Evolutionary conservation across 23 red algal species (phyloP).

Genomic region (Cyanidium caldarium): DNA sequence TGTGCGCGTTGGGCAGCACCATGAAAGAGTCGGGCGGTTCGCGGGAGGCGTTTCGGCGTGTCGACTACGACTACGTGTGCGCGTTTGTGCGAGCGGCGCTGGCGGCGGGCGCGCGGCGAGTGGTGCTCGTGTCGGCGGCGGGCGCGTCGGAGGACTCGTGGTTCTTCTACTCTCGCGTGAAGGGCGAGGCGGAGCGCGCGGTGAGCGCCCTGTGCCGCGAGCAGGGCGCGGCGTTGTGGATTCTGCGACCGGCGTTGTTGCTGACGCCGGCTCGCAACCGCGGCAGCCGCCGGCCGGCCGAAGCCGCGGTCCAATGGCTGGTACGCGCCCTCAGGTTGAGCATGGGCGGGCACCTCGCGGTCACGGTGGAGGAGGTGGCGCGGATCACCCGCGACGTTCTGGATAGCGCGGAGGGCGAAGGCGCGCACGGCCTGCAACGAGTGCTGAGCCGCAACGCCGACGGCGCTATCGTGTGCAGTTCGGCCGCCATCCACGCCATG

Average conservation of each 20-base stretch:
- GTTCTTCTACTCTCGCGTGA: not conserved
- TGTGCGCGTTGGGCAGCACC: not conserved
- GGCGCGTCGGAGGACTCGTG: not conserved
- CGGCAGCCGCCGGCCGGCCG: not conserved
- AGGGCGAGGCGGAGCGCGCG: not conserved
- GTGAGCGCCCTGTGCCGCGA: not conserved
- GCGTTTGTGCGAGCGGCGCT: not conserved
- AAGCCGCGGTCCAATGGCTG: not conserved
- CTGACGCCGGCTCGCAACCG: not conserved
- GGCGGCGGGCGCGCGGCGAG: not conserved
- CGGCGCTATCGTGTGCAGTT: too few relatives aligned
- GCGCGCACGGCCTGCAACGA: too few relatives aligned
- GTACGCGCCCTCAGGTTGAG: not conserved
- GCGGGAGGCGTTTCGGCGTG: not conserved
- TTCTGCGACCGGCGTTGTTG: not conserved
- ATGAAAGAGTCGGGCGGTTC: slow-evolving; percentile 4
- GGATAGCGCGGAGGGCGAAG: too few relatives aligned
- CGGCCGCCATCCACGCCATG: too few relatives aligned
- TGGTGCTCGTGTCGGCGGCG: not conserved
- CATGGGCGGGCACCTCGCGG: not conserved
- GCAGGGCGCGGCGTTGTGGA: not conserved
- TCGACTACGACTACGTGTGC: not conserved
- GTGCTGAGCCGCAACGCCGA: too few relatives aligned
- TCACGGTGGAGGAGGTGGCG: not conserved
- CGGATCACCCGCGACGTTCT: not conserved